phyloP scores from a whole-genome alignment of 257 asterid species.

The Forsythia suspensa region DNA sequence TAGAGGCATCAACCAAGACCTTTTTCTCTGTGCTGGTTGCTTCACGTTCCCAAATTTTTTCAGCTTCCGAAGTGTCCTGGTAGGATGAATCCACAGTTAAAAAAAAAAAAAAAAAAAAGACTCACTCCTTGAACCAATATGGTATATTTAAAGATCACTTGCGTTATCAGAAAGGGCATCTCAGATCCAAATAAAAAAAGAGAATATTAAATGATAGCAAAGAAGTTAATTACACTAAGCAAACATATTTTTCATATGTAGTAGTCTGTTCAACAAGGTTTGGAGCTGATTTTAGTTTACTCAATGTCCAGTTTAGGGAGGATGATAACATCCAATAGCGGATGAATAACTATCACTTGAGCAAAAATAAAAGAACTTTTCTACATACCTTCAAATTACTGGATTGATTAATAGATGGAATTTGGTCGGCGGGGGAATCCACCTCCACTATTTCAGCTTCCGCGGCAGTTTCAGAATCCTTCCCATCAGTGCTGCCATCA shows the following conservation, averaged over 20 bases:
- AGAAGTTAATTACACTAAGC: background rate
- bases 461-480: slow-evolving; percentile 31
- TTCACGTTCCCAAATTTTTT: slow-evolving; percentile 34
- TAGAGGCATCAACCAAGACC: slow-evolving; percentile 63
- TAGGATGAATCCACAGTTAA: slow-evolving; percentile 14
- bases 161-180: slow-evolving; percentile 1
- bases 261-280: background rate
- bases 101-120: background rate
- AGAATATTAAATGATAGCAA: background rate
- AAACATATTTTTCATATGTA: background rate
- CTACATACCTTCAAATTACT: slow-evolving; percentile 33
- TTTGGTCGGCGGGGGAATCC: slow-evolving; percentile 31
- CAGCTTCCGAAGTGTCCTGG: slow-evolving; percentile 47
- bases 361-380: background rate
- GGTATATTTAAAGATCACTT: background rate
- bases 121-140: background rate
- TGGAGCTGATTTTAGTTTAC: slow-evolving; percentile 8
- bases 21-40: slow-evolving; percentile 44
- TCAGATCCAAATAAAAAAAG: background rate
- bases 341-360: slow-evolving; percentile 9
- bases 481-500: slow-evolving; percentile 18
- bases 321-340: background rate
- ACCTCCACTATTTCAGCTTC: slow-evolving; percentile 57
- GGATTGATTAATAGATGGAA: slow-evolving; percentile 35
- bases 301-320: background rate